phyloP scores from a whole-genome alignment of 352 stramenopile genomes.

The Phytophthora boehmeriae region DNA sequence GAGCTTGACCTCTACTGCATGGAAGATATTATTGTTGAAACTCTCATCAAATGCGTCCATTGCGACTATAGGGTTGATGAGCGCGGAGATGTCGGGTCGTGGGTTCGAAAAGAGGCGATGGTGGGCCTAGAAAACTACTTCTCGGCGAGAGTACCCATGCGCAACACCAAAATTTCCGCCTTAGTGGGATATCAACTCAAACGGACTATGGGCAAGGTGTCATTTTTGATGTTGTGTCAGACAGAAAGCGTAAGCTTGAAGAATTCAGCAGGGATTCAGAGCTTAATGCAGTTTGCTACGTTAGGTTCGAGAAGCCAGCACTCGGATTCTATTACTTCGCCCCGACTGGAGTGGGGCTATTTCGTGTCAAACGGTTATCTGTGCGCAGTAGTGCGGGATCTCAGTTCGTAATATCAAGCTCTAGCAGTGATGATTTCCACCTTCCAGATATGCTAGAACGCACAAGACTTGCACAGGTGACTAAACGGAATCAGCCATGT shows the following conservation, averaged over 20 bases:
- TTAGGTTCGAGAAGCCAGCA: constrained; percentile 66
- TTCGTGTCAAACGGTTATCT: constrained; percentile 43
- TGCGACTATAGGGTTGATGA: constrained; percentile 97
- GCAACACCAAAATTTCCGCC: constrained; percentile 39
- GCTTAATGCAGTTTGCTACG: constrained; percentile 49
- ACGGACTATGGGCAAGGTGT: constrained; percentile 50
- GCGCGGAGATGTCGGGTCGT: constrained; percentile 98
- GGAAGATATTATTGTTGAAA: constrained; percentile 73
- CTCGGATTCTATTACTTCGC: constrained; percentile 81
- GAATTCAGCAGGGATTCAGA: constrained; percentile 18
- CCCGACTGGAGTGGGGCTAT: constrained; percentile 54
- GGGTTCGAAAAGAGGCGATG: constrained; percentile 96
- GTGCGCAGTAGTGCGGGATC: not conserved
- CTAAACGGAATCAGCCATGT: not conserved
- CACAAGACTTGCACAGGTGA: constrained; percentile 11
- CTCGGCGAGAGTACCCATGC: constrained; percentile 40
- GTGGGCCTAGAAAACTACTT: constrained; percentile 87
- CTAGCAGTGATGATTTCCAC: constrained; percentile 12
- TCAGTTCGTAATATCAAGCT: not conserved
- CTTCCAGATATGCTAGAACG: constrained; percentile 36
- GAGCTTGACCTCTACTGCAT: constrained; percentile 48
- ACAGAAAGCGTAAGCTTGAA: constrained; percentile 31
- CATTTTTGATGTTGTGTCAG: constrained; percentile 46
- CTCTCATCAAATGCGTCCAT: constrained; percentile 87
- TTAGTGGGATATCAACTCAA: constrained; percentile 35